Evolutionary conservation across 208 protist genomes (phyloP).

Genomic region (Trypanosoma rangeli): DNA sequence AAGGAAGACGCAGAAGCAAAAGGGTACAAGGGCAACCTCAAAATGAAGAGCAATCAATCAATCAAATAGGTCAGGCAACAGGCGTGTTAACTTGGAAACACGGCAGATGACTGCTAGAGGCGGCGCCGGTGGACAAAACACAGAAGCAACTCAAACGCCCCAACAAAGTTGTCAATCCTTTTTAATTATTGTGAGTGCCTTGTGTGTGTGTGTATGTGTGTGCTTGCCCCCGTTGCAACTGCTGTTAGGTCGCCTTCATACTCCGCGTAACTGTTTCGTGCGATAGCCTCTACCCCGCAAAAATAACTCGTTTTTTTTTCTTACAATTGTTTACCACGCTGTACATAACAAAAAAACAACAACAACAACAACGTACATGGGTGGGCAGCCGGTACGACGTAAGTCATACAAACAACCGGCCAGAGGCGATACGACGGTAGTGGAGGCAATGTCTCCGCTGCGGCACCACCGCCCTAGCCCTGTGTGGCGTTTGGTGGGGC

Average conservation of each 20-base stretch:
- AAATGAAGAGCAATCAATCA: background rate
- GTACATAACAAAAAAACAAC: background rate
- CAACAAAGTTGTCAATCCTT: background rate
- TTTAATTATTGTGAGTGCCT: background rate
- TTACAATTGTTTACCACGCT: background rate
- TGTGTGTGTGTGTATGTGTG: background rate
- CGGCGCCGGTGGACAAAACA: background rate
- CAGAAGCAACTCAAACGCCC: background rate
- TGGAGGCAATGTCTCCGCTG: background rate
- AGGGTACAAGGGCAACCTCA: background rate
- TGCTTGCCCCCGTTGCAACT: background rate
- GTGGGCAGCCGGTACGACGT: background rate
- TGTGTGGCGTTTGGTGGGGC: background rate
- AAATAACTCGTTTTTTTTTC: background rate
- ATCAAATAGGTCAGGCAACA: background rate
- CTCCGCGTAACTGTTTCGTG: too few relatives aligned
- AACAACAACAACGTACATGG: background rate
- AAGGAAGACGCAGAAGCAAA: background rate
- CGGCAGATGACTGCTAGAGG: background rate
- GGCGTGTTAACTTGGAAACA: background rate
- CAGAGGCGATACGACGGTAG: background rate
- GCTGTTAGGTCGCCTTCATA: too few relatives aligned
- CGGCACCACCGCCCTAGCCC: background rate
- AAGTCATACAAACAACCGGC: background rate
- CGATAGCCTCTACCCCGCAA: background rate